Base-by-base conservation (phyloP, 768 basidiomycete species). In the Boletellus ananas region DNA sequence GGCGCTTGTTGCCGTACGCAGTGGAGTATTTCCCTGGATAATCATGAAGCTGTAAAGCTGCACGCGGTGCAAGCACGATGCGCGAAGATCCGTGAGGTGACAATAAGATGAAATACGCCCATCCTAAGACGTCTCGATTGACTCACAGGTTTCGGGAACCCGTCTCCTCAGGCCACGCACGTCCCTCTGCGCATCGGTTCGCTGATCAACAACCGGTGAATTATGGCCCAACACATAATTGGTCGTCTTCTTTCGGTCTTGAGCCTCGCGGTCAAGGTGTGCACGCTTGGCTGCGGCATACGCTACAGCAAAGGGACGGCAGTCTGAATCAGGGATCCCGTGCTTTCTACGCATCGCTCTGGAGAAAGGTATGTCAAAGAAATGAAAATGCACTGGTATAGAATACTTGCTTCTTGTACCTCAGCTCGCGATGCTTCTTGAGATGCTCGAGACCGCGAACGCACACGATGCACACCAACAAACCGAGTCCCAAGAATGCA, bases 241-340 rank as follows among this genome's bases (percentile, higher is more conserved):
- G 58, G 51, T 49, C 27, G 47, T 50, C 52, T 63, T 64, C 69
- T 71, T 62, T 63, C 68, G 56, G 65, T 71, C 66, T 43, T 71
- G 70, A 45, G 74, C 75, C 57, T 78, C 71, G 47, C 67, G 69
- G 59, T 85, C 79, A 59, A 80, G 74, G 54, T 79, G 77, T 40
- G 77, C 71, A 47, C 75, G 75, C 53, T 76, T 70, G 34, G 81
- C 84, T 50, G 85, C 87, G 56, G 87, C 79, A 68, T 87, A 89
- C n/a, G 90, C 90, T 55, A 91, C 86, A 65, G 86, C 87, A 75
- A 92, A 92, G 12, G 90, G 87, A 29, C 90, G 77, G 55, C 81
- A 76, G 72, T 92, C 90, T 50, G 74, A 76, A 73, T 92, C 90
- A 16, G 90, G 90, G 52, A 92, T 92, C 40, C 90, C 90, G 62